Conservation (phyloP, 1,284 basidiomycete species). For the Peniophora sp. region DNA sequence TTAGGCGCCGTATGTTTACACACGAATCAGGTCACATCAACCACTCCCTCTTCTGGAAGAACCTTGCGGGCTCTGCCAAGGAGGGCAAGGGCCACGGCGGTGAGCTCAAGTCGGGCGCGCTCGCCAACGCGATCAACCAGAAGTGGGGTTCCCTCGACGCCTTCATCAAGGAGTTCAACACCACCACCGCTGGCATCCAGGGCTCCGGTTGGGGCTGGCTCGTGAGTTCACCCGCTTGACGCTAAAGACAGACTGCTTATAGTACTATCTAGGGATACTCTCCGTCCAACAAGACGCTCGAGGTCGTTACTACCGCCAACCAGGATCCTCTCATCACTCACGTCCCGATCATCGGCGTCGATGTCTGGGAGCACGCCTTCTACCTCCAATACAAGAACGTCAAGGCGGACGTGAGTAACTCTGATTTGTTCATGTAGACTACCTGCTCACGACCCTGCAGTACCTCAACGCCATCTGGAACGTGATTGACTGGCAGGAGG, state of each 20-base stretch:
- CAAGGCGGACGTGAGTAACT: slow-evolving; percentile 53
- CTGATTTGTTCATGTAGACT: background rate
- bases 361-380: slow-evolving; percentile 82
- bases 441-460: slow-evolving; percentile 23
- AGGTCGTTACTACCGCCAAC: slow-evolving; percentile 76
- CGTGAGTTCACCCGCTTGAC: slow-evolving; percentile 33
- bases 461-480: slow-evolving; percentile 77
- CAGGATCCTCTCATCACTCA: slow-evolving; percentile 81
- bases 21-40: slow-evolving; percentile 67
- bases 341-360: slow-evolving; percentile 80
- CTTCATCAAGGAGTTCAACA: slow-evolving; percentile 75
- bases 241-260: background rate
- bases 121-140: slow-evolving; percentile 76
- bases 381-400: slow-evolving; percentile 77
- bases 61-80: slow-evolving; percentile 51
- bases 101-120: slow-evolving; percentile 60
- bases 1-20: background rate
- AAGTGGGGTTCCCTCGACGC: slow-evolving; percentile 81
- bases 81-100: slow-evolving; percentile 49
- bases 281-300: slow-evolving; percentile 54
- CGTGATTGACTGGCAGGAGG: slow-evolving; percentile 79
- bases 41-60: slow-evolving; percentile 97
- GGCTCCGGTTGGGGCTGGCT: slow-evolving; percentile 95
- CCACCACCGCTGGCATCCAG: slow-evolving; percentile 77
- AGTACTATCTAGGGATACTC: slow-evolving; percentile 47